Conservation (phyloP, 768 basidiomycete genomes). For the Rhodotorula diobovata region DNA sequence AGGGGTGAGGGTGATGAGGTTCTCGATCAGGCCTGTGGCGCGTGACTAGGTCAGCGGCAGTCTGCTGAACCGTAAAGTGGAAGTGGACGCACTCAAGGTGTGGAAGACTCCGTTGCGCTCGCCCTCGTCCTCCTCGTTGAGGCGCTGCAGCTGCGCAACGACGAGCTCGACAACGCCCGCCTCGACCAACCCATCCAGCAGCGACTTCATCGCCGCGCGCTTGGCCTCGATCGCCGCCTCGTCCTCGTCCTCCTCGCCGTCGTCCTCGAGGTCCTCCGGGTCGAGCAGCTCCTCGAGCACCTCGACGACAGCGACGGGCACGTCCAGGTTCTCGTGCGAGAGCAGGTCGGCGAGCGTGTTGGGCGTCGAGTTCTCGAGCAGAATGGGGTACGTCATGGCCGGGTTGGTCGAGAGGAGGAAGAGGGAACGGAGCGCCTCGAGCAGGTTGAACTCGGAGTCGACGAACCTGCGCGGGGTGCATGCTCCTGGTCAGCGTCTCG, state of each 20-base stretch:
- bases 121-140: slow-evolving; percentile 87
- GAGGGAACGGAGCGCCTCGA: slow-evolving; percentile 75
- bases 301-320: slow-evolving; percentile 91
- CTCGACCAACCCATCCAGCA: slow-evolving; percentile 60
- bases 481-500: not conserved
- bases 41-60: not conserved
- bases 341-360: slow-evolving; percentile 73
- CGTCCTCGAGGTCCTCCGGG: slow-evolving; percentile 79
- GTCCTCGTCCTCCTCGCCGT: slow-evolving; percentile 58
- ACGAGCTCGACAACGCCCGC: slow-evolving; percentile 80
- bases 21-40: slow-evolving; percentile 77
- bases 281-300: slow-evolving; percentile 91
- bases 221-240: slow-evolving; percentile 53
- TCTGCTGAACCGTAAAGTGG: no score
- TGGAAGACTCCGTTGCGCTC: slow-evolving; percentile 91
- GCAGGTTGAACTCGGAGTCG: slow-evolving; percentile 94
- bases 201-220: slow-evolving; percentile 44
- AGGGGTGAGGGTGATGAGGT: slow-evolving; percentile 79
- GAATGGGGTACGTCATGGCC: slow-evolving; percentile 77
- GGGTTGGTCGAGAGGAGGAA: slow-evolving; percentile 85
- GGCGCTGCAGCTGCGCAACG: slow-evolving; percentile 76
- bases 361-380: slow-evolving; percentile 70
- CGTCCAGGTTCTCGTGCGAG: slow-evolving; percentile 83
- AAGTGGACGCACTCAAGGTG: slow-evolving; percentile 61
- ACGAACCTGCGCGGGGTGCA: slow-evolving; percentile 74